Percentiles rank a stretch among this genome's conserved stretches.
Conservation (phyloP, 805 yeast genomes). For the Danielia oregonensis region DNA sequence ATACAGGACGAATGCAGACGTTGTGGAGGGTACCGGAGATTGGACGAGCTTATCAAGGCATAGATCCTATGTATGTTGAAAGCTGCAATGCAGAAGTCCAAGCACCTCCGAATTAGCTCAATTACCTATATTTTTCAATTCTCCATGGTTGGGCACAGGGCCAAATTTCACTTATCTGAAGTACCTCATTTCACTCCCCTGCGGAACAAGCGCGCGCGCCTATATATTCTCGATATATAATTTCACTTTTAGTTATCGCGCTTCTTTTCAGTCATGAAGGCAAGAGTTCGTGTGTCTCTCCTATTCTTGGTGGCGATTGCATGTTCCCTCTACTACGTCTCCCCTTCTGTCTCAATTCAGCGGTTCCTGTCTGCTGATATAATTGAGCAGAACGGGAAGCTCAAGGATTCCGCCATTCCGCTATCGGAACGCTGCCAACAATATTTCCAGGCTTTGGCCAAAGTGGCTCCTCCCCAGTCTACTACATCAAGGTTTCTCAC, state of each 20-base stretch:
- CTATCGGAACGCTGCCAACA: constrained; percentile 6
- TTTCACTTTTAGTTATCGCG: too few relatives aligned
- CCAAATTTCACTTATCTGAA: too few relatives aligned
- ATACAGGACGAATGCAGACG: constrained; percentile 46
- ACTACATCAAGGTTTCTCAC: constrained; percentile 11
- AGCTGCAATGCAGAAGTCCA: too few relatives aligned
- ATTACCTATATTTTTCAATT: too few relatives aligned
- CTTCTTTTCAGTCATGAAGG: constrained; percentile 14
- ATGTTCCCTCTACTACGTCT: constrained; percentile 7
- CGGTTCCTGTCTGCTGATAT: constrained; percentile 11
- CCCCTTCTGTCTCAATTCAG: constrained; percentile 12
- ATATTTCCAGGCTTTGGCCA: constrained; percentile 9
- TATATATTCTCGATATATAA: too few relatives aligned
- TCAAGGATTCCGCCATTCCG: constrained; percentile 2
- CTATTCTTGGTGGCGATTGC: constrained; percentile 1
- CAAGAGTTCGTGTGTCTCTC: constrained; percentile 8
- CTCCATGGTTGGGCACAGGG: too few relatives aligned
- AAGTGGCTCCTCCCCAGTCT: constrained; percentile 1
- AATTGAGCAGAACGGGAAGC: constrained; percentile 6
- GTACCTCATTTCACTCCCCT: too few relatives aligned
- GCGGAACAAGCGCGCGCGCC: too few relatives aligned
- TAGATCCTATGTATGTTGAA: too few relatives aligned
- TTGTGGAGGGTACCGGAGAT: constrained; percentile 48
- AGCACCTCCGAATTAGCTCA: too few relatives aligned
- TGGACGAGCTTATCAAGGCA: too few relatives aligned